Evolutionary conservation across 441 rosid genomes (phyloP).

Genomic region (Populus tomentosa): DNA sequence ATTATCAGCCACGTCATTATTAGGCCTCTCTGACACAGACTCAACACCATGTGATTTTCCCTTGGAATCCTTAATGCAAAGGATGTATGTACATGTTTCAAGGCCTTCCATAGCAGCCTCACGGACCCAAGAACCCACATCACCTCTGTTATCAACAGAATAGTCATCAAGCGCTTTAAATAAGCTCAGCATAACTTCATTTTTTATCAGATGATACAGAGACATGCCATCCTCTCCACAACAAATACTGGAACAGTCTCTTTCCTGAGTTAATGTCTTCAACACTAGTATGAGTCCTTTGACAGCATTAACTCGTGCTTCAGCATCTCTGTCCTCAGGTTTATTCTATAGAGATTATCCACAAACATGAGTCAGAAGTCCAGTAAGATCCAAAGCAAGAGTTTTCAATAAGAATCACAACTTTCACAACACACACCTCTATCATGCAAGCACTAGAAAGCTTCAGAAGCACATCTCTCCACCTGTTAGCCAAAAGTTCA

Average conservation of each 20-base stretch:
- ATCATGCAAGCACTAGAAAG: constrained; percentile 69
- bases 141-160: constrained; percentile 94
- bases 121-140: constrained; percentile 99
- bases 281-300: constrained; percentile 84
- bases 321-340: constrained; percentile 93
- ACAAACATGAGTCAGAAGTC: constrained; percentile 18
- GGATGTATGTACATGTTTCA: constrained; percentile 76
- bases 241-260: constrained; percentile 24
- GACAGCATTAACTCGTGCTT: constrained; percentile 95
- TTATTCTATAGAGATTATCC: constrained; percentile 50
- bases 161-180: constrained; percentile 88
- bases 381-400: constrained; percentile 8
- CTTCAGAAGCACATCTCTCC: constrained; percentile 70
- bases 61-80: constrained; percentile 36
- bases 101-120: constrained; percentile 96
- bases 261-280: constrained; percentile 59
- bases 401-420: constrained; percentile 9
- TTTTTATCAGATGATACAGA: constrained; percentile 56
- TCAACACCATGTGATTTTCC: constrained; percentile 21
- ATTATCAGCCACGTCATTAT: constrained; percentile 20
- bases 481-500: constrained; percentile 52
- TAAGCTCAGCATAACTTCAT: constrained; percentile 76
- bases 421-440: constrained; percentile 51
- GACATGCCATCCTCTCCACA: constrained; percentile 39
- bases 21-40: constrained; percentile 23